Conservation (phyloP, 768 basidiomycete species). For the Calocybe cyanea region DNA sequence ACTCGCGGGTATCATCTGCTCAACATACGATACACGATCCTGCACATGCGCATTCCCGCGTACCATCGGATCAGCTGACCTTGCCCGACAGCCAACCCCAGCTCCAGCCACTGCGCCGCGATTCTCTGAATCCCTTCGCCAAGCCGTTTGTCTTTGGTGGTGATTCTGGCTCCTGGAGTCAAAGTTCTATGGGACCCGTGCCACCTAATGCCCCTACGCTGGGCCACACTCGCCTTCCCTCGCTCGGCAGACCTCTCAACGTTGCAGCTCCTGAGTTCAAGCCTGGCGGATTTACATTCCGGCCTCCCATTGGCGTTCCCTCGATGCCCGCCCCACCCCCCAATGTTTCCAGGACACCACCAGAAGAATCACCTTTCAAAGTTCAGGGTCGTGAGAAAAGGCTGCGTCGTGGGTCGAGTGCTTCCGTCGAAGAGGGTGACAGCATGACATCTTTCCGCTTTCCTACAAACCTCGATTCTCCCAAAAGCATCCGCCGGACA, state of each 20-base stretch:
- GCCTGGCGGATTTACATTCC: slow-evolving; percentile 73
- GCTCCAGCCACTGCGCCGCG: slow-evolving; percentile 24
- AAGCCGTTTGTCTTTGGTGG: slow-evolving; percentile 81
- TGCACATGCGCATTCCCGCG: slow-evolving; percentile 61
- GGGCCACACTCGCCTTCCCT: slow-evolving; percentile 41
- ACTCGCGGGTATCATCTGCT: slow-evolving; percentile 61
- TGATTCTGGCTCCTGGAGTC: slow-evolving; percentile 26
- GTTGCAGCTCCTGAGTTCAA: slow-evolving; percentile 79
- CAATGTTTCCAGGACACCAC: slow-evolving; percentile 25
- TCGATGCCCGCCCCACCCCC: slow-evolving; percentile 39
- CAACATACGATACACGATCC: slow-evolving; percentile 61
- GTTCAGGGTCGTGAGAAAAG: slow-evolving; percentile 81
- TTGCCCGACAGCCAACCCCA: slow-evolving; percentile 20
- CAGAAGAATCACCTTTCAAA: slow-evolving; percentile 37
- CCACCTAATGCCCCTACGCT: slow-evolving; percentile 32
- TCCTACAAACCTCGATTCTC: slow-evolving; percentile 33
- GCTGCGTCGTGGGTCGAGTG: slow-evolving; percentile 52
- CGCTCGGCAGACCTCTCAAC: slow-evolving; percentile 69
- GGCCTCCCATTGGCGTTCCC: slow-evolving; percentile 63
- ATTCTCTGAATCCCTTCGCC: slow-evolving; percentile 71
- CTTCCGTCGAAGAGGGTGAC: slow-evolving; percentile 49
- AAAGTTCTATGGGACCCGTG: slow-evolving; percentile 28
- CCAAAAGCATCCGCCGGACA: too few relatives aligned
- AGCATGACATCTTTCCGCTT: slow-evolving; percentile 77
- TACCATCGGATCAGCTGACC: slow-evolving; percentile 33